These are phyloP conservation scores for Lathyrus aphaca DNA, from an alignment of 306 rosid genomes.

Conservation along the genomic window DNA sequence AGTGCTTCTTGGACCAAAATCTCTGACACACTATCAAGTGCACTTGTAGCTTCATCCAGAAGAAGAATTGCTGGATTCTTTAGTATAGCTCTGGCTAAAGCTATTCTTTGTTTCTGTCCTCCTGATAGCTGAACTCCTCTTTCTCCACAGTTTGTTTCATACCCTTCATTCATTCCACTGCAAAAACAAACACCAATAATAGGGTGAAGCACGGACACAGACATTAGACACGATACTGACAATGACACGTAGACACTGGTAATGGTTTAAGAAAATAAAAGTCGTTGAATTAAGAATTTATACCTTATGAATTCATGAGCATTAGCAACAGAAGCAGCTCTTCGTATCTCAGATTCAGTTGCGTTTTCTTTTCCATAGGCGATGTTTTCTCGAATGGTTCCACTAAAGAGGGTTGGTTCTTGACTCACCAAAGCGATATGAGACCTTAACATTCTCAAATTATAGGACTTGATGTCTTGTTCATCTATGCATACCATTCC, in stretches of 20 bases:
- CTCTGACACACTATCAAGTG: slow-evolving; percentile 88
- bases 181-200: not conserved
- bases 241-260: too few species aligned
- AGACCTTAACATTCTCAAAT: slow-evolving; percentile 72
- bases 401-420: slow-evolving; percentile 80
- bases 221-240: too few species aligned
- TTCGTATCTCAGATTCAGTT: slow-evolving; percentile 75
- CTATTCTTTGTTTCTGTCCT: slow-evolving; percentile 91
- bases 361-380: slow-evolving; percentile 73
- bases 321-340: slow-evolving; percentile 81
- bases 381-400: slow-evolving; percentile 75
- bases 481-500: slow-evolving; percentile 78
- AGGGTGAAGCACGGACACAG: too few species aligned
- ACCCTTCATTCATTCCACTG: slow-evolving; percentile 89
- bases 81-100: slow-evolving; percentile 78
- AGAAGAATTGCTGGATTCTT: slow-evolving; percentile 85
- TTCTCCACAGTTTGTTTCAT: slow-evolving; percentile 80
- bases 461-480: slow-evolving; percentile 71
- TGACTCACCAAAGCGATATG: slow-evolving; percentile 84
- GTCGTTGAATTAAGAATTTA: too few species aligned
- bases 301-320: slow-evolving; percentile 92
- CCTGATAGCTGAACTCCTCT: slow-evolving; percentile 91
- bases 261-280: too few species aligned
- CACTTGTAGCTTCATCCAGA: slow-evolving; percentile 90
- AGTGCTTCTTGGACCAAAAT: slow-evolving; percentile 70